Evolutionary conservation across 2,329 filamentous ascomycete species (phyloP), one percentile per base, ranked within the genome.

Genomic region (Daldinia eschscholtzii): DNA sequence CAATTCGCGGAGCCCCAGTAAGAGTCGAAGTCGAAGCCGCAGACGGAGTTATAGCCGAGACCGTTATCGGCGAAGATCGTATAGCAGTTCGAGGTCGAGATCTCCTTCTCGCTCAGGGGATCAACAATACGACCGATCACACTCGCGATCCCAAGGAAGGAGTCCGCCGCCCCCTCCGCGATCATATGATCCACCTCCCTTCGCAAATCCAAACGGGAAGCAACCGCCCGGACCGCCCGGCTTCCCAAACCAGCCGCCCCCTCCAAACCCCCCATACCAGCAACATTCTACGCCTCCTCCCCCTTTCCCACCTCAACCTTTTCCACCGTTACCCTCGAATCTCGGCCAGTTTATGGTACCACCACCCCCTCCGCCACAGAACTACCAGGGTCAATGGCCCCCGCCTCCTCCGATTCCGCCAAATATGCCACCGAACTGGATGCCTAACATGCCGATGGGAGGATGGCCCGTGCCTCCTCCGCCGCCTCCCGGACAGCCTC

Each of bases 1-100:
- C 18, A 65, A 70, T 10, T 82, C 81, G 3, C 75, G 71, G 5
- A 78, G 76, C 50, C 73, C 73, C 1, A 78, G 72, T 48, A 73
- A 76, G 28, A 81, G 79, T 62, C 74, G 74, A 37, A 79, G 75
- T 61, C 68, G 68, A 3, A 76, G 72, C 59, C 71, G 66, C 13
- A 72, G 70, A 62, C 69, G 73, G 44, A 76, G 70, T 57, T 73
- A 74, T 6, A 75, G 74, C 30, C 72, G 56, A 74, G 78, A 65
- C 37, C 71, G 59, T 65, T 76, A 63, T 61, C 52, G 72, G 42
- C 70, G 60, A 33, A 67, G 75, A 64, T 78, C 79, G 23, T 76
- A 77, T 44, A 78, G 74, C 53, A 77, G 71, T 42, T 77, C 75
- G 18, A 70, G 75, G n/a, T 78, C 76, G 13, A 70, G 57, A 4